phyloP scores from a whole-genome alignment of 2,329 filamentous ascomycete genomes.

The Alternaria consortialis region DNA sequence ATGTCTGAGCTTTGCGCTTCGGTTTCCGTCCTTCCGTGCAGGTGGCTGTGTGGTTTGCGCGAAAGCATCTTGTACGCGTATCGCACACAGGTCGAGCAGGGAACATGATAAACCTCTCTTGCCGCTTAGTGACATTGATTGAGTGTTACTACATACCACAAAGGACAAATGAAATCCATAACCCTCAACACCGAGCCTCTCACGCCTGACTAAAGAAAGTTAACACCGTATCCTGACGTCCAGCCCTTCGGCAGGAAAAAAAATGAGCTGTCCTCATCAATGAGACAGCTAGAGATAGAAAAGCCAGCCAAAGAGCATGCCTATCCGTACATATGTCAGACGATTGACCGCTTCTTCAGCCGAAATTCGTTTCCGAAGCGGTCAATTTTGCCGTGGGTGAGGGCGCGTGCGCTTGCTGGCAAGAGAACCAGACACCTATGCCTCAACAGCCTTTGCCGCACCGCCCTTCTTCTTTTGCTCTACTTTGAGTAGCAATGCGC shows the following conservation, averaged over 20 bases:
- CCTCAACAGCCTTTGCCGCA: slow-evolving; percentile 65
- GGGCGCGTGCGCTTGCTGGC: slow-evolving; percentile 9
- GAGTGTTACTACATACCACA: slow-evolving; percentile 39
- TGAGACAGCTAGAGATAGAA: slow-evolving; percentile 21
- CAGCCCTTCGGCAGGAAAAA: slow-evolving; percentile 17
- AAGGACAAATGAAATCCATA: slow-evolving; percentile 29
- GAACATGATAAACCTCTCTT: slow-evolving; percentile 1
- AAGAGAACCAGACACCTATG: slow-evolving; percentile 21
- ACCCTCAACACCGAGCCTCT: slow-evolving; percentile 37
- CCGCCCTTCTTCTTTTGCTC: slow-evolving; percentile 98
- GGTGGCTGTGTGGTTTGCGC: not conserved
- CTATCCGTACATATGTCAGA: slow-evolving; percentile 14
- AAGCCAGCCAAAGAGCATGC: slow-evolving; percentile 30
- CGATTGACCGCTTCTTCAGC: not conserved
- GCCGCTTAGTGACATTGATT: slow-evolving; percentile 15
- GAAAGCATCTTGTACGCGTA: not conserved
- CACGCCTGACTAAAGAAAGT: slow-evolving; percentile 36
- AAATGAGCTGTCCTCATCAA: slow-evolving; percentile 14
- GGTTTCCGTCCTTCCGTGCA: not conserved
- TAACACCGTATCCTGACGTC: slow-evolving; percentile 30
- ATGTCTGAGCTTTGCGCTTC: not conserved
- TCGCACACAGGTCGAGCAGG: not conserved
- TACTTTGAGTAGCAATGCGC: slow-evolving; percentile 92
- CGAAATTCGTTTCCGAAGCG: not conserved
- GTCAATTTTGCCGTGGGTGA: slow-evolving; percentile 4